Evolutionary conservation across 2,329 filamentous ascomycete species (phyloP), one percentile per base, ranked within the genome.

Genomic region (Pseudogymnoascus sp.): DNA sequence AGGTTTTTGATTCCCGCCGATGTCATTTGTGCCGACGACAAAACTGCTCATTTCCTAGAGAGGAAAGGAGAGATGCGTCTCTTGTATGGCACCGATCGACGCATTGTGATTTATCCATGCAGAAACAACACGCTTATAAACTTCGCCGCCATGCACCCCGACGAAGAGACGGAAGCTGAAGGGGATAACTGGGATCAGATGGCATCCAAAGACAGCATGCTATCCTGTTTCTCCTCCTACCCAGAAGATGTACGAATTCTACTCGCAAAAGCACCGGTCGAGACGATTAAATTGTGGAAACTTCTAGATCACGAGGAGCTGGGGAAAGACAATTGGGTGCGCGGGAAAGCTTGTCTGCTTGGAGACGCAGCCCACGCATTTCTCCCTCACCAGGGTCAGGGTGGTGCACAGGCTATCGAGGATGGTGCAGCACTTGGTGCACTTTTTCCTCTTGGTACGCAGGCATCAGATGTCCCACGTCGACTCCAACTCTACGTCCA

Each of bases 361-460:
- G 86, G 86, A 6, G 86, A 89, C 66, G 85, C 86, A 4, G 85
- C 79, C 1, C 85, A 88, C 67, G 85, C 85, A 1, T 86, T 86
- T 80, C 81, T 87, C 78, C 84, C 85, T 1, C 80, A 88, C 64
- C 85, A 87, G 69, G 85, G 81, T 58, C 85, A 89, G 69, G 86
- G 86, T 3, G 85, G 85, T 4, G 74, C 72, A 28, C 72, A 73
- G 66, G 74, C 74, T 1, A 69, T 76, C 16, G 74, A 76, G 62
- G 74, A 76, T 62, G 74, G 73, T 2, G 74, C 70, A 0, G 71
- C 71, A 0, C 57, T 76, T 4, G 73, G 73, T 0, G 62, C 73
- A 3, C 64, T 74, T 18, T 74, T 74, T 61, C 39, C 39, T 43
- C 39, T 25, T 4, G 39, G 39, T 25, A 43, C 39, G 7, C 39